These are phyloP conservation scores for Gleditsia sinensis DNA, from an alignment of 306 rosid species.

Conservation along the genomic window DNA sequence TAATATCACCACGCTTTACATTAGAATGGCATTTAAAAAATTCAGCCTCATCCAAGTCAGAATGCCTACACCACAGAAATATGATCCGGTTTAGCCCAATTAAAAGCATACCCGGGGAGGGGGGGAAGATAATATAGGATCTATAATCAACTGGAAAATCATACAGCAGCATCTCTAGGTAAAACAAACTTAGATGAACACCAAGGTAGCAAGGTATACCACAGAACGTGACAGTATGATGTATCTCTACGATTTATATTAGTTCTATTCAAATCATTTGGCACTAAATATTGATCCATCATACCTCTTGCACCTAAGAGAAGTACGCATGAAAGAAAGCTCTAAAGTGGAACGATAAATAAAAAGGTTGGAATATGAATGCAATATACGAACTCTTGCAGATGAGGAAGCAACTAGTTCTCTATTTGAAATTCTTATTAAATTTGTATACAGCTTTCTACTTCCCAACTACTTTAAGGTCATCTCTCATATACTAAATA, in stretches of 20 bases:
- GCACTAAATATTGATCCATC: not conserved
- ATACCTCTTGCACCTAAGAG: not conserved
- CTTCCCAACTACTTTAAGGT: not conserved
- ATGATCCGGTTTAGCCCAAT: slow-evolving; percentile 19
- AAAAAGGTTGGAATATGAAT: not conserved
- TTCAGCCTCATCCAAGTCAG: slow-evolving; percentile 64
- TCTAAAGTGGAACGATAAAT: not conserved
- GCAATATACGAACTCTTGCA: not conserved
- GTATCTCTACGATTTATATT: not conserved
- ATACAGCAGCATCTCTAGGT: slow-evolving; percentile 7
- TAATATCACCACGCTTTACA: slow-evolving; percentile 87
- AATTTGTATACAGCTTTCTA: not conserved
- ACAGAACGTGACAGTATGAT: not conserved
- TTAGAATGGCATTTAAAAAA: slow-evolving; percentile 71
- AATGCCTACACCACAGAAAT: slow-evolving; percentile 54
- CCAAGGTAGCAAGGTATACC: slow-evolving; percentile 13
- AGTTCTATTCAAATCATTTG: not conserved
- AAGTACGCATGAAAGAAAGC: not conserved
- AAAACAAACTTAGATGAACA: slow-evolving; percentile 11
- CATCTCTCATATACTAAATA: not conserved
- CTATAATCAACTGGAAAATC: not conserved
- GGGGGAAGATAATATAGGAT: not conserved
- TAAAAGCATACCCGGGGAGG: slow-evolving; percentile 8
- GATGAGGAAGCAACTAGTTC: not conserved
- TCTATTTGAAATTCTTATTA: too few species aligned